Base-by-base conservation (phyloP, 208 protist species). In the Trypanosoma lewisi region DNA sequence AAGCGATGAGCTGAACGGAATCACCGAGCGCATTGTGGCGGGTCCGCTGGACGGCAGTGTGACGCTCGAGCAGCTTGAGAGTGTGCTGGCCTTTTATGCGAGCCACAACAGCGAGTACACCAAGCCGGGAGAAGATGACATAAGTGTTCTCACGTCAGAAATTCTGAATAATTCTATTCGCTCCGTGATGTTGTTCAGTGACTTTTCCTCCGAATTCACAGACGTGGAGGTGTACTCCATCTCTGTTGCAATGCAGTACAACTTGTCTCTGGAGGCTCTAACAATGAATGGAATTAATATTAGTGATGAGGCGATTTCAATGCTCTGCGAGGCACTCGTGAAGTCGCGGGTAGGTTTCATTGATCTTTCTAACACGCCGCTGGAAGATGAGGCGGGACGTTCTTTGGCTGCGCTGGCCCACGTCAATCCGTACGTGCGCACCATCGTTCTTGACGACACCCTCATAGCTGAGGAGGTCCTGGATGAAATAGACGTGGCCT, bases 401-500 rank as follows among this genome's bases (percentile, higher is more conserved):
- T 90, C 85, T 30, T 62, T 96, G 27, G 89, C 86, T 4, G 89
- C 89, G 12, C 68, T 96, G 14, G 89, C 86, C 12, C 82, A 91
- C 58, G 61, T 90, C 19, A 93, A 91, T 61, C 85, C 89, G 25
- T 91, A 87, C 51, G 71, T 96, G 45, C 80, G 89, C 53, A 96
- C 89, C 3, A 78, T 96, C 34, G 77, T 96, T 17, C 77, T 96
- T 21, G 84, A 88, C 47, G 89, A 91, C 51, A 96, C 89, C 2
- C 76, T 96, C 23, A 91, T 96, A 60, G 73, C 86, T 0, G 89
- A 90, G 33, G 83, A 91, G 44, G 75, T 96, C 19, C 65, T 91
- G 16, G 89, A 96, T 55, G 89, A 96, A 64, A 96, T 96, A 59
- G 89, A 96, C 63, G 78, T 93, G 30, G 86, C 85, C 21, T 96